These are phyloP conservation scores for Physaria fendleri DNA, from an alignment of 345 rosid species.

Conservation along the genomic window DNA sequence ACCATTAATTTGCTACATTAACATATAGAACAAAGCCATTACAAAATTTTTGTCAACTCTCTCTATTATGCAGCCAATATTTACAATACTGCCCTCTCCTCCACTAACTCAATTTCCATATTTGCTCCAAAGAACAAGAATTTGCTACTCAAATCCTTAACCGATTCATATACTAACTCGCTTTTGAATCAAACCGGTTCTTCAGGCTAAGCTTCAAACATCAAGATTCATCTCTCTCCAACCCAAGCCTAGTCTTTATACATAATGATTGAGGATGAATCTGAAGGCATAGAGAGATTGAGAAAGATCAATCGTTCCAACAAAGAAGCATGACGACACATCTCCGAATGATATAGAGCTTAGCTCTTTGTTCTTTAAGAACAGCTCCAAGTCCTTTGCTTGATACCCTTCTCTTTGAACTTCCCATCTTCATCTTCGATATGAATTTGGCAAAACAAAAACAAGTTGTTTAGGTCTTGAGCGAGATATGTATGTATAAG, in stretches of 20 bases:
- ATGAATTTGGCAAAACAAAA: background rate
- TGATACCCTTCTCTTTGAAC: conserved; percentile 70
- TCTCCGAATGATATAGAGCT: conserved; percentile 80
- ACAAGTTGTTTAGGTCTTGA: conserved; percentile 5
- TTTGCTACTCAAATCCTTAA: background rate
- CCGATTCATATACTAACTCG: conserved; percentile 1
- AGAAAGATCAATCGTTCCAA: conserved; percentile 55
- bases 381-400: conserved; percentile 66
- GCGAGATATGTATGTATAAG: conserved; percentile 6
- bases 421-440: conserved; percentile 56
- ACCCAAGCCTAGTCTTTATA: conserved; percentile 14
- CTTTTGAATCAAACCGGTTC: background rate
- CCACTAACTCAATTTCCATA: conserved; percentile 4
- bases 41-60: conserved; percentile 29
- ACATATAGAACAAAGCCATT: conserved; percentile 4
- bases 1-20: background rate
- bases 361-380: conserved; percentile 80
- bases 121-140: conserved; percentile 14
- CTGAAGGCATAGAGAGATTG: background rate
- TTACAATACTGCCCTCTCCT: conserved; percentile 20
- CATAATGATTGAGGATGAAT: conserved; percentile 6
- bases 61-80: conserved; percentile 4
- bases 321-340: conserved; percentile 88
- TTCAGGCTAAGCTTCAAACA: conserved; percentile 15
- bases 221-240: conserved; percentile 2